Percentiles rank a stretch among this genome's conserved stretches.
Evolutionary conservation across 2,329 filamentous ascomycete genomes (phyloP).

Genomic region (Rhynchosporium agropyri): DNA sequence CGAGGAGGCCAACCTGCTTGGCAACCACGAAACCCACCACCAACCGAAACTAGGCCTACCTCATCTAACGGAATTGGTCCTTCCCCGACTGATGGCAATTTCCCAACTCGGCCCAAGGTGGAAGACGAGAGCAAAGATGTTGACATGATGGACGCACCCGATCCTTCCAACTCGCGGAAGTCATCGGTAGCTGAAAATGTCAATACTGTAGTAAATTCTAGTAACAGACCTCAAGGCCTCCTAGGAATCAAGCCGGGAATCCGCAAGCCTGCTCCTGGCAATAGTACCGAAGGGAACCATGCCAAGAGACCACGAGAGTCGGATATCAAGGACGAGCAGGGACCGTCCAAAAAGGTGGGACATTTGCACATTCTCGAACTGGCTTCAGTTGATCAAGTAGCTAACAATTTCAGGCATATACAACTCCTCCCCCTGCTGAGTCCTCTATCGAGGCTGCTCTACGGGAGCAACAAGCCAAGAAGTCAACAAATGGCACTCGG

Average conservation of each 20-base stretch:
- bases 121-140: constrained; percentile 28
- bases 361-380: background rate
- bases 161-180: constrained; percentile 20
- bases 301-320: constrained; percentile 31
- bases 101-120: background rate
- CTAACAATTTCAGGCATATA: constrained; percentile 13
- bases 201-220: background rate
- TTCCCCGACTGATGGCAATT: background rate
- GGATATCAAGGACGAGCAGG: constrained; percentile 23
- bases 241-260: constrained; percentile 11
- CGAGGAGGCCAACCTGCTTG: constrained; percentile 26
- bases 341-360: constrained; percentile 32
- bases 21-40: constrained; percentile 16
- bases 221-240: constrained; percentile 15
- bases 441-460: constrained; percentile 32
- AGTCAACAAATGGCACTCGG: constrained; percentile 27
- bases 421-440: constrained; percentile 11
- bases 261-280: constrained; percentile 14
- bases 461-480: constrained; percentile 30
- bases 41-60: background rate
- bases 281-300: constrained; percentile 4
- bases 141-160: constrained; percentile 32
- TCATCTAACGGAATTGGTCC: background rate
- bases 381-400: background rate
- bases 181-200: constrained; percentile 19